Evolutionary conservation across 805 yeast species (phyloP).

Genomic region (Teunomyces atbi): DNA sequence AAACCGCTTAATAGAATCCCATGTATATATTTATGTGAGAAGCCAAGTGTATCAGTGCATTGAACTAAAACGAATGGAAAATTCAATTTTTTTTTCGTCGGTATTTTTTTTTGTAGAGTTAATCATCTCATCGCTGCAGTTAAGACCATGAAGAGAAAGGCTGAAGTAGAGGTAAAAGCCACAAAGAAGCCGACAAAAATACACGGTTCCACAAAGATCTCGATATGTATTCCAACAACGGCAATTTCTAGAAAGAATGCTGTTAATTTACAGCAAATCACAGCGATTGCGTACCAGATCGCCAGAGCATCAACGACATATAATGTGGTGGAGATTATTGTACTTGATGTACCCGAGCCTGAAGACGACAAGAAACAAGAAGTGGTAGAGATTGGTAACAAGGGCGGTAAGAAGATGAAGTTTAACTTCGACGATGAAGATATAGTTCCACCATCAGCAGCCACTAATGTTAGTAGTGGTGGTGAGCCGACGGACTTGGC

Average conservation of each 20-base stretch:
- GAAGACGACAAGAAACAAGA: slow-evolving; percentile 16
- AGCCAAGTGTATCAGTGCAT: not conserved
- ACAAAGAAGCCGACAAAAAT: slow-evolving; percentile 32
- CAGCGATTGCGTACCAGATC: slow-evolving; percentile 71
- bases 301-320: slow-evolving; percentile 72
- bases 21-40: slow-evolving; percentile 1
- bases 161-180: slow-evolving; percentile 15
- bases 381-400: slow-evolving; percentile 21
- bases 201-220: slow-evolving; percentile 33
- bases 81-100: not conserved
- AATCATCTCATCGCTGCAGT: not conserved
- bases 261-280: slow-evolving; percentile 67
- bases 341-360: slow-evolving; percentile 52
- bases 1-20: slow-evolving; percentile 2
- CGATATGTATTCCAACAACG: slow-evolving; percentile 74
- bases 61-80: not conserved
- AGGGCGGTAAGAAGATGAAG: slow-evolving; percentile 29
- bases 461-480: slow-evolving; percentile 13
- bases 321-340: slow-evolving; percentile 70
- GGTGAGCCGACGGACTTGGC: slow-evolving; percentile 31
- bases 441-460: slow-evolving; percentile 19
- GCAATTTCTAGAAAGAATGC: slow-evolving; percentile 56
- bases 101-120: not conserved
- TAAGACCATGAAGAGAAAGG: slow-evolving; percentile 22
- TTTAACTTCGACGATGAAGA: slow-evolving; percentile 32